A percentile compares a stretch with the other conserved stretches of the same genome.
Conservation (phyloP, 2,329 filamentous ascomycete genomes). For the Diaporthe capsici region DNA sequence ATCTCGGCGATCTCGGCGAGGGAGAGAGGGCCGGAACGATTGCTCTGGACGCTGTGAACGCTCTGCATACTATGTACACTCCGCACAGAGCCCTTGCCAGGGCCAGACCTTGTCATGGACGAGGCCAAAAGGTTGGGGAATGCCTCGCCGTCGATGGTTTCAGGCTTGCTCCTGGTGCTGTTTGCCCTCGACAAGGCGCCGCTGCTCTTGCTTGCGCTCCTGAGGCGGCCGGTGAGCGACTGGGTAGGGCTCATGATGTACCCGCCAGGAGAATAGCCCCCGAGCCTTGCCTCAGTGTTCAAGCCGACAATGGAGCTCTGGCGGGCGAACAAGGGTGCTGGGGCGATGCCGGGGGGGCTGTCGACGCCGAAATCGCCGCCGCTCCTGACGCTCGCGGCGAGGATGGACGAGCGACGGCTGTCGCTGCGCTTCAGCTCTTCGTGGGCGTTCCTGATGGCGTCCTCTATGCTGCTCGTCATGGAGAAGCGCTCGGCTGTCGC, state of each 20-base stretch:
- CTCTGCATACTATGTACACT: conserved; percentile 39
- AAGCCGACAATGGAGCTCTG: conserved; percentile 77
- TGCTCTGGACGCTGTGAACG: conserved; percentile 53
- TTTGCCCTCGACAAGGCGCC: conserved; percentile 44
- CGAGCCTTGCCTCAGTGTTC: conserved; percentile 75
- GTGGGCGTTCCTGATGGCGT: conserved; percentile 82
- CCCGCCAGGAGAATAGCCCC: conserved; percentile 78
- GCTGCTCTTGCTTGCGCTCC: conserved; percentile 69
- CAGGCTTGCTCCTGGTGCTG: conserved; percentile 51
- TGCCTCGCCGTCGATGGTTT: conserved; percentile 54
- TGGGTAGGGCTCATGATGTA: conserved; percentile 77
- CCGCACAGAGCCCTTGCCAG: conserved; percentile 68
- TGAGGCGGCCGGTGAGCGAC: conserved; percentile 70
- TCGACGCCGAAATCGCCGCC: conserved; percentile 49
- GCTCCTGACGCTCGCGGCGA: conserved; percentile 61
- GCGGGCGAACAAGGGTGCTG: conserved; percentile 47
- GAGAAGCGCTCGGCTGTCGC: conserved; percentile 82
- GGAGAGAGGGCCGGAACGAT: conserved; percentile 63
- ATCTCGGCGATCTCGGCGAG: conserved; percentile 71
- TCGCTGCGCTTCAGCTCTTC: conserved; percentile 79
- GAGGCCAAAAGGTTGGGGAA: conserved; percentile 43
- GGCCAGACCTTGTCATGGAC: conserved; percentile 64
- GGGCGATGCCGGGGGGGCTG: conserved; percentile 43
- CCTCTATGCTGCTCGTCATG: conserved; percentile 81
- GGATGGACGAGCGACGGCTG: conserved; percentile 74